Conservation (phyloP, 495 filamentous ascomycete genomes). For the Neurospora sp. region DNA sequence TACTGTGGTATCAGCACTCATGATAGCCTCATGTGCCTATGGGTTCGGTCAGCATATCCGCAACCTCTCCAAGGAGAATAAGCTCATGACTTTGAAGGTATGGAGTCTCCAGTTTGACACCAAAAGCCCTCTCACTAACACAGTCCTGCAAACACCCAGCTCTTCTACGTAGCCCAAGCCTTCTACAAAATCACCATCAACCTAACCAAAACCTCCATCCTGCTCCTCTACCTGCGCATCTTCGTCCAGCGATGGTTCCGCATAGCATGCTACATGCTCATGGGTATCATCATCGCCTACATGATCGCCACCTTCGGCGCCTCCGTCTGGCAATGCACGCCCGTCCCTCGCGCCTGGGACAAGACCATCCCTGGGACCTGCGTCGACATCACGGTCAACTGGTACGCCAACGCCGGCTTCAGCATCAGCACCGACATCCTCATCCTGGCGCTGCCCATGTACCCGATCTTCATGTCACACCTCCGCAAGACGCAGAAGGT, state of each 20-base stretch:
- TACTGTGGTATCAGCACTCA: slow-evolving; percentile 17
- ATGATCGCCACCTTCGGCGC: slow-evolving; percentile 14
- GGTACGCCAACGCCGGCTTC: slow-evolving; percentile 20
- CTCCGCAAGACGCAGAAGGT: slow-evolving; percentile 24
- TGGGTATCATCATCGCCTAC: slow-evolving; percentile 16
- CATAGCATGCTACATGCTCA: slow-evolving; percentile 10
- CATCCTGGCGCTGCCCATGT: slow-evolving; percentile 26
- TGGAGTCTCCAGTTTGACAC: not conserved
- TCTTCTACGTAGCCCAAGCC: slow-evolving; percentile 20
- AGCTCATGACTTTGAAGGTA: slow-evolving; percentile 24
- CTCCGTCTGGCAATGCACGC: slow-evolving; percentile 23
- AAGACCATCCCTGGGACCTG: slow-evolving; percentile 21
- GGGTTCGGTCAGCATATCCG: slow-evolving; percentile 28
- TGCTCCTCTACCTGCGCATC: slow-evolving; percentile 25
- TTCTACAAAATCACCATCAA: slow-evolving; percentile 24
- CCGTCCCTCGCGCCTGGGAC: slow-evolving; percentile 19
- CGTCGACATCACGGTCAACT: slow-evolving; percentile 17
- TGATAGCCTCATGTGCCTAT: slow-evolving; percentile 24
- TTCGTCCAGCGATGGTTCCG: slow-evolving; percentile 17
- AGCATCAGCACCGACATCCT: slow-evolving; percentile 19
- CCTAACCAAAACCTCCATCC: slow-evolving; percentile 21
- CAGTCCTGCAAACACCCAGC: not conserved
- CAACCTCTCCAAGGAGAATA: slow-evolving; percentile 16
- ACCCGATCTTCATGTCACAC: slow-evolving; percentile 22
- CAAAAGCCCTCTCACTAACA: not conserved